phyloP scores from a whole-genome alignment of 768 basidiomycete genomes.

The Megacollybia marginata region DNA sequence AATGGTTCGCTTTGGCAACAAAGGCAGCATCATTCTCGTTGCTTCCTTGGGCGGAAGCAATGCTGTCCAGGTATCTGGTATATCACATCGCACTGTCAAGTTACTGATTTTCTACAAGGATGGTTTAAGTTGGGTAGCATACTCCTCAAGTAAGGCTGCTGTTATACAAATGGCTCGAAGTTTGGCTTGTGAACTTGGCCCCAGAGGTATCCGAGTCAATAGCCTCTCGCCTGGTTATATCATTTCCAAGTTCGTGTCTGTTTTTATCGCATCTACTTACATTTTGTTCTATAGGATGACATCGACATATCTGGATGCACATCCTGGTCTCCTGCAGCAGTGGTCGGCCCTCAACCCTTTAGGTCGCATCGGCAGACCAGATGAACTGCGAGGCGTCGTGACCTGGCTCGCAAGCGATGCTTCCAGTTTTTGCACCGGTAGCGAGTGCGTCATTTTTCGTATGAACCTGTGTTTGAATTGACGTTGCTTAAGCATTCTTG shows the following conservation, averaged over 20 bases:
- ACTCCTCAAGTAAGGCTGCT: conserved; percentile 72
- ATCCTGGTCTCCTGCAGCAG: conserved; percentile 54
- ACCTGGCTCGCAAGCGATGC: conserved; percentile 72
- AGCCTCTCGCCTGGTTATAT: conserved; percentile 72
- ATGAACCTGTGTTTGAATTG: neutral
- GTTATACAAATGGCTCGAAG: conserved; percentile 76
- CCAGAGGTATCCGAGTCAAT: conserved; percentile 63
- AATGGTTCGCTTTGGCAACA: conserved; percentile 45
- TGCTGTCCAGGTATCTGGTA: conserved; percentile 44
- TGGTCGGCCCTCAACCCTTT: conserved; percentile 69
- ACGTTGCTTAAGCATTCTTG: conserved; percentile 38
- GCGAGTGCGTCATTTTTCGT: conserved; percentile 51
- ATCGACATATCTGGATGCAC: conserved; percentile 56
- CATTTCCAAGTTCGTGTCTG: conserved; percentile 46
- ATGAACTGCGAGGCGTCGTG: conserved; percentile 66
- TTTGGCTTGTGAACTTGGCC: conserved; percentile 76
- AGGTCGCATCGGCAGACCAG: conserved; percentile 61
- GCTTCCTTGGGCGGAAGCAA: conserved; percentile 59
- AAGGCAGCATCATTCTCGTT: conserved; percentile 58
- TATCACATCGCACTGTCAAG: neutral
- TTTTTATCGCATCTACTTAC: neutral
- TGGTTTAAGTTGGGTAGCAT: conserved; percentile 61
- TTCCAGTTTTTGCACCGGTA: conserved; percentile 72
- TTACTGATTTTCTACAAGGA: conserved; percentile 34
- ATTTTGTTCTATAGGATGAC: conserved; percentile 51